phyloP scores from a whole-genome alignment of 306 rosid genomes.

The Glycine latifolia region DNA sequence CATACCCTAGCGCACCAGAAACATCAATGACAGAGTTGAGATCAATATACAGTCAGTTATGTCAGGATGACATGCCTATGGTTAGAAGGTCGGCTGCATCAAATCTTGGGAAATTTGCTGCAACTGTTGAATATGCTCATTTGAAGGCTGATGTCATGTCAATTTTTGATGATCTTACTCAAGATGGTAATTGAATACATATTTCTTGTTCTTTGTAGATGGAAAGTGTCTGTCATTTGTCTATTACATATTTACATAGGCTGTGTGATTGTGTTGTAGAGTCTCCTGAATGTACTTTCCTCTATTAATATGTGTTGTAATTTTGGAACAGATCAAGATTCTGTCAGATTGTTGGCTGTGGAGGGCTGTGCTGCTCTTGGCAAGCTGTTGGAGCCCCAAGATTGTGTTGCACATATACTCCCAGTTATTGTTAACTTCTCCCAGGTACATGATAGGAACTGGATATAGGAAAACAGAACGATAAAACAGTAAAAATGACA shows the following conservation, averaged over 20 bases:
- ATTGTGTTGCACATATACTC: constrained; percentile 91
- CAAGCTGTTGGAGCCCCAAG: constrained; percentile 91
- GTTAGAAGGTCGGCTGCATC: constrained; percentile 99
- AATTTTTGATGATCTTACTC: constrained; percentile 95
- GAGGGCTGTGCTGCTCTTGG: constrained; percentile 99
- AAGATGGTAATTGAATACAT: constrained; percentile 69
- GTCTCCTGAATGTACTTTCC: constrained; percentile 14
- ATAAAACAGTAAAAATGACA: no score
- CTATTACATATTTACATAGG: background rate
- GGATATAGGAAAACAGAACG: no score
- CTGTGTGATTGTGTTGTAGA: constrained; percentile 25
- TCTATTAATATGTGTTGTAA: constrained; percentile 2
- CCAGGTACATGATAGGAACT: constrained; percentile 63
- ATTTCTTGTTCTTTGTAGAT: constrained; percentile 23
- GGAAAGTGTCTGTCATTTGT: constrained; percentile 25
- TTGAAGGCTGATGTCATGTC: constrained; percentile 88
- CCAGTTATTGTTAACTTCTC: constrained; percentile 97
- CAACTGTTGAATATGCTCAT: constrained; percentile 89
- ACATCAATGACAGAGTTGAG: constrained; percentile 79
- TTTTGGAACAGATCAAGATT: constrained; percentile 84
- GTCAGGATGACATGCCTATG: constrained; percentile 99
- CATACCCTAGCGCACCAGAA: constrained; percentile 89
- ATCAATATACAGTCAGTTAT: constrained; percentile 84
- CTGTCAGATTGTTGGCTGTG: constrained; percentile 94
- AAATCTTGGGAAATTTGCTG: constrained; percentile 94